Base-by-base conservation (phyloP, 2,329 filamentous ascomycete species). In the Fusarium sp. region DNA sequence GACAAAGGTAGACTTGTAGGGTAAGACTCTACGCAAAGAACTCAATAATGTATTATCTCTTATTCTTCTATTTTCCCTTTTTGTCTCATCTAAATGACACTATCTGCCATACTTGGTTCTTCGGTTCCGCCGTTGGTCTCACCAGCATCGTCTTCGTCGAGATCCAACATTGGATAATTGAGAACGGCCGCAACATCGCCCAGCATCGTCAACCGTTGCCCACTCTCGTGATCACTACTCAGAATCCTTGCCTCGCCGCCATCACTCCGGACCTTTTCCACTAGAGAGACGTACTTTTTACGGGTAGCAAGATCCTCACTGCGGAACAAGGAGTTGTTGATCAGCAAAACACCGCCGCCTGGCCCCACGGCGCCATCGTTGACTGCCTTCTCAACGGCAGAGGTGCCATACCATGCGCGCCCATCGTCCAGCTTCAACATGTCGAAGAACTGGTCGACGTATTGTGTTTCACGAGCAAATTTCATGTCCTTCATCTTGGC, bases 211-310 rank as follows among this genome's bases (percentile, higher is more conserved):
- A 99, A 77, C 57, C 93, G 82, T 78, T 90, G 89, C 1, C 95
- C 95, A 73, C 93, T 97, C 79, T 97, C 94, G 75, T 98, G 94
- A 71, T 96, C 90, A 69, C 91, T 93, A 75, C 94, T 98, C 25
- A 98, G 77, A n/a, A 98, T 86, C 49, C 91, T 82, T 1, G 92
- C 91, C 65, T 97, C 93, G 2, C 94, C 95, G 6, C 94, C 95
- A 63, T 92, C 88, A 4, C 88, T 88, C 64, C 88, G 87, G n/a
- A 98, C 94, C 61, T 88, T 88, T 73, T 98, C 94, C 4, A 98
- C 93, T 41, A 98, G 81, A 9, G 79, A 80, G 1, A 98, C 94
- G 82, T 93, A 98, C 62, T 88, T 85, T 72, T 88, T 91, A 66
- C 95, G 82, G 55, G 87, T 88, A 1, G 81, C 83, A 6, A 97